These are phyloP conservation scores for Apiospora arundinis DNA, from an alignment of 2,329 filamentous ascomycete species.

Conservation along the genomic window DNA sequence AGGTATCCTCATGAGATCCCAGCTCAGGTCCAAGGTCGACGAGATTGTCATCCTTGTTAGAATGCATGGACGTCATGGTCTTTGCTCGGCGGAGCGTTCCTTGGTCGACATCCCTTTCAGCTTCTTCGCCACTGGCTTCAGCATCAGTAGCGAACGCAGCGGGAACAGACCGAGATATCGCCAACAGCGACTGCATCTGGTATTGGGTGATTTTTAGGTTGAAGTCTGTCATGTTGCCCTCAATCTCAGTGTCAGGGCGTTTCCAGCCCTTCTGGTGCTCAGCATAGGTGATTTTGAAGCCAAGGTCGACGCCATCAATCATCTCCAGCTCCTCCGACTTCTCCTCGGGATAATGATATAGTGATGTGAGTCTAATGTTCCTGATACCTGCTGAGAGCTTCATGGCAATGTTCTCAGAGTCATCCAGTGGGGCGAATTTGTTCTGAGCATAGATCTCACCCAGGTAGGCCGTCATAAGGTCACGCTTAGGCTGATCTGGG, in stretches of 20 bases:
- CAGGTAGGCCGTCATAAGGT: constrained; percentile 89
- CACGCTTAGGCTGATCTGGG: constrained; percentile 72
- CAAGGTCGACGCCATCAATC: constrained; percentile 95
- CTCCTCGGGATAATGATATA: constrained; percentile 79
- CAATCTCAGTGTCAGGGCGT: constrained; percentile 88
- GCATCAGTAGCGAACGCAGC: constrained; percentile 80
- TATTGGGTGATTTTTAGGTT: constrained; percentile 89
- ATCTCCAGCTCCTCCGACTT: constrained; percentile 87
- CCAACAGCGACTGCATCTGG: constrained; percentile 87
- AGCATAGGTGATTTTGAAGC: constrained; percentile 89
- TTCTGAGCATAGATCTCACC: constrained; percentile 98
- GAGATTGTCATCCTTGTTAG: constrained; percentile 47
- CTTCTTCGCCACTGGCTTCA: constrained; percentile 75
- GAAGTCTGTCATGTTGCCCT: constrained; percentile 90
- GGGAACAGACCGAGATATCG: constrained; percentile 86
- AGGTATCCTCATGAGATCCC: constrained; percentile 70
- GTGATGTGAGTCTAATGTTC: constrained; percentile 88
- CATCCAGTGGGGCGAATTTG: constrained; percentile 84
- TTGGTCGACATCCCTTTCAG: constrained; percentile 74
- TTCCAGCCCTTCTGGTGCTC: constrained; percentile 81
- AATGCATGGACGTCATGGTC: constrained; percentile 48
- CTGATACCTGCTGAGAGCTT: constrained; percentile 90
- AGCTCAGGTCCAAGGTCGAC: constrained; percentile 74
- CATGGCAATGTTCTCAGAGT: constrained; percentile 80
- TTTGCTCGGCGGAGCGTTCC: constrained; percentile 56